These are phyloP conservation scores for Lipomyces kockii DNA, from an alignment of 805 yeast genomes.

Conservation along the genomic window DNA sequence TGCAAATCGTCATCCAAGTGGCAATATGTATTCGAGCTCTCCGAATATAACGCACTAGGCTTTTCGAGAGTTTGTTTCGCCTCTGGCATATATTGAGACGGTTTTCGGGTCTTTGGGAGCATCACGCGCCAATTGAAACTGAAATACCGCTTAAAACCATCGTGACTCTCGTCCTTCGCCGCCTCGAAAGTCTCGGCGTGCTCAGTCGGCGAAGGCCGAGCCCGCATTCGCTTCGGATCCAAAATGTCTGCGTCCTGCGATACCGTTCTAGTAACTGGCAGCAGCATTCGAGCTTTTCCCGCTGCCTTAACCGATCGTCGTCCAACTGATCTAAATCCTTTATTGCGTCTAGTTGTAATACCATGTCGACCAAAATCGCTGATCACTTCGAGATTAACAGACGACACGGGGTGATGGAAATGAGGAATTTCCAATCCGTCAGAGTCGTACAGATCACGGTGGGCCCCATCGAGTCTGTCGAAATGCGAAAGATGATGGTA, in stretches of 20 bases:
- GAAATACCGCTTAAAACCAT: conserved; percentile 12
- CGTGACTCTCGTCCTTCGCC: background rate
- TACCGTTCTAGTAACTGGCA: background rate
- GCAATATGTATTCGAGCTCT: background rate
- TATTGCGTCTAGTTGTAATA: conserved; percentile 6
- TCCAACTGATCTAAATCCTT: conserved; percentile 5
- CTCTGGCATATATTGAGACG: background rate
- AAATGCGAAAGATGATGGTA: conserved; percentile 22
- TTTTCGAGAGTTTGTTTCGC: background rate
- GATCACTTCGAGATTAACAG: conserved; percentile 29
- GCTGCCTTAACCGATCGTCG: background rate
- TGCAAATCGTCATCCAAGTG: background rate
- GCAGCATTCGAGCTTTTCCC: background rate
- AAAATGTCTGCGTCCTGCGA: background rate
- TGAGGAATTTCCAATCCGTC: conserved; percentile 24
- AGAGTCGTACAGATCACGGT: conserved; percentile 19
- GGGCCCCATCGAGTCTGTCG: conserved; percentile 26
- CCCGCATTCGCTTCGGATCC: background rate
- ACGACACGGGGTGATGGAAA: conserved; percentile 31
- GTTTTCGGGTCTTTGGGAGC: conserved; percentile 3
- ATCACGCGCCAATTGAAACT: conserved; percentile 29
- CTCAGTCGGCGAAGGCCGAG: background rate
- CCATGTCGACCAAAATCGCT: conserved; percentile 20
- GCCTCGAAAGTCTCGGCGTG: background rate
- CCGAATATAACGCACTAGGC: background rate